Conservation (phyloP, 306 rosid genomes). For the Glycine tomentella region DNA sequence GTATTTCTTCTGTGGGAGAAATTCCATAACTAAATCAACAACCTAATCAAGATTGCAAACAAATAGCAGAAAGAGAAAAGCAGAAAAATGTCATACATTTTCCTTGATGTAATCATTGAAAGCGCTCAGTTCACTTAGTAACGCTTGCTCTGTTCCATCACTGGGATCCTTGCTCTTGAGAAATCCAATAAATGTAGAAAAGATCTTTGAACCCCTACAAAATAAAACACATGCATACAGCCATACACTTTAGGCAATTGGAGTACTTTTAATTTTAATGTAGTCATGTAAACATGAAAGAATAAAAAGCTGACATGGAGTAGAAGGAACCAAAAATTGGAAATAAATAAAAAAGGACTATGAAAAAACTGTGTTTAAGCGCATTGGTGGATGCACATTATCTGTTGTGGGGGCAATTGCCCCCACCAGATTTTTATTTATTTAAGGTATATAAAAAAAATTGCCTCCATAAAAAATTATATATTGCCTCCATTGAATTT, state of each 20-base stretch:
- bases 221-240: not conserved
- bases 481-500: too few species aligned
- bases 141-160: conserved; percentile 90
- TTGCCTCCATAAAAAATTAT: too few species aligned
- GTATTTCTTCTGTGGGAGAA: not conserved
- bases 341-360: conserved; percentile 18
- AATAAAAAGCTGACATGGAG: not conserved
- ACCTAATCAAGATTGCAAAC: conserved; percentile 21
- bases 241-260: conserved; percentile 1
- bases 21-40: conserved; percentile 22
- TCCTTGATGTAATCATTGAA: conserved; percentile 84
- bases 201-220: conserved; percentile 87
- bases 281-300: conserved; percentile 6
- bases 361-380: not conserved
- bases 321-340: not conserved
- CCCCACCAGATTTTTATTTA: too few species aligned
- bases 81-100: conserved; percentile 61
- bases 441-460: too few species aligned
- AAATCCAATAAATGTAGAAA: conserved; percentile 89
- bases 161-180: conserved; percentile 93
- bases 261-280: conserved; percentile 6
- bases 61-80: conserved; percentile 35
- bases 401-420: too few species aligned
- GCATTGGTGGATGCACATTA: not conserved
- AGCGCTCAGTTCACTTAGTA: conserved; percentile 72